phyloP scores from a whole-genome alignment of 768 basidiomycete genomes.

The Lactarius akahatsu region DNA sequence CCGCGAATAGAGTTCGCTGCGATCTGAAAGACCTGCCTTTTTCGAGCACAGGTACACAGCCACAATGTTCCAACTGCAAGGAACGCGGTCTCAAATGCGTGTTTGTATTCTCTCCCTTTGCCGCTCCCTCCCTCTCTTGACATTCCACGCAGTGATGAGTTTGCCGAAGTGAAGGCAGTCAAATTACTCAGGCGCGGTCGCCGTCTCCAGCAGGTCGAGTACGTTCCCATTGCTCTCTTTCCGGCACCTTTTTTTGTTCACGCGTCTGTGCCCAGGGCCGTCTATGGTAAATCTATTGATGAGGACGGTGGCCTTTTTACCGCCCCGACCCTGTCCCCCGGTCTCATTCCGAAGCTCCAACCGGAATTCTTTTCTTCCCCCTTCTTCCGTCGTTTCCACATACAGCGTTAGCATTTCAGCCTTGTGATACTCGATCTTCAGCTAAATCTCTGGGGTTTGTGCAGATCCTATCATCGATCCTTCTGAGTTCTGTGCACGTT shows the following conservation, averaged over 20 bases:
- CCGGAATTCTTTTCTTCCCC: conserved; percentile 79
- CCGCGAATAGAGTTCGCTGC: conserved; percentile 71
- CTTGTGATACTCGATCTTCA: background rate
- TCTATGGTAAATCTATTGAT: conserved; percentile 69
- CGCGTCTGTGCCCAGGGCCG: conserved; percentile 49
- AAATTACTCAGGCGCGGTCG: conserved; percentile 79
- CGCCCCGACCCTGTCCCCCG: conserved; percentile 44
- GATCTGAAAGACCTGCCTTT: conserved; percentile 83
- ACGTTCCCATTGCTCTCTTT: conserved; percentile 36
- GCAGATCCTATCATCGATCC: conserved; percentile 86
- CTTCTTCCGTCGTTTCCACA: conserved; percentile 81
- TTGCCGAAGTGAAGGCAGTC: conserved; percentile 86
- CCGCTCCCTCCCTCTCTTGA: background rate
- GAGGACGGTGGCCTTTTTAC: conserved; percentile 40
- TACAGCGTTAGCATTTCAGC: conserved; percentile 60
- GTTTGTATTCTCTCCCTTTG: conserved; percentile 51
- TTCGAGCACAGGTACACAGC: conserved; percentile 42
- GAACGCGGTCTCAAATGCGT: conserved; percentile 92
- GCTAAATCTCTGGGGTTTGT: conserved; percentile 3
- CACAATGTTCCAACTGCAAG: conserved; percentile 83
- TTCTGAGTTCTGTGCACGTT: conserved; percentile 74
- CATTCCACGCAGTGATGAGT: conserved; percentile 67
- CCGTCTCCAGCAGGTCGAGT: conserved; percentile 84
- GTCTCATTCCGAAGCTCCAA: conserved; percentile 68
- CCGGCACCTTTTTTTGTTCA: background rate